A percentile compares a stretch with the other conserved stretches of the same genome.
phyloP scores from a whole-genome alignment of 306 rosid genomes.

The Citrullus mucosospermus region DNA sequence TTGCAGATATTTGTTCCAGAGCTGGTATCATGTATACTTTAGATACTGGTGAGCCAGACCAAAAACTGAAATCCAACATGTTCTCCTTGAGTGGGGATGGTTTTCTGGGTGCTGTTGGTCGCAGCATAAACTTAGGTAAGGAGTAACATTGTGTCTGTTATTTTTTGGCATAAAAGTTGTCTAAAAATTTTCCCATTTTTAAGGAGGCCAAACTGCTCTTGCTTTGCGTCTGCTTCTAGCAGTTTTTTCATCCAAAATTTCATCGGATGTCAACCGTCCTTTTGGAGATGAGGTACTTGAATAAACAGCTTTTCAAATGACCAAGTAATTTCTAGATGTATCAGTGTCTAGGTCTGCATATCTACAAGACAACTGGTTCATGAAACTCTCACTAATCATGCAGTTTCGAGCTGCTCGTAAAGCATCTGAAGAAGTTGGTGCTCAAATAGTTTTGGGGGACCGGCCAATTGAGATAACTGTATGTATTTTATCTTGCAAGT shows the following conservation, averaged over 20 bases:
- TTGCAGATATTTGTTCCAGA: conserved; percentile 69
- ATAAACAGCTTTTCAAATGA: background rate
- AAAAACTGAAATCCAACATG: conserved; percentile 57
- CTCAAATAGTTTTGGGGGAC: conserved; percentile 85
- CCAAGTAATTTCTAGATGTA: background rate
- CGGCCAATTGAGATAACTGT: conserved; percentile 93
- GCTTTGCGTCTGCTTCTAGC: conserved; percentile 83
- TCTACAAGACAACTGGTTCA: background rate
- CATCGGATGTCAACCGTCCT: conserved; percentile 66
- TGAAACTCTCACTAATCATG: conserved; percentile 2
- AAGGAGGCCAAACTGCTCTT: conserved; percentile 88
- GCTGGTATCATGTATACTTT: conserved; percentile 85
- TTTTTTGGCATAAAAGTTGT: background rate
- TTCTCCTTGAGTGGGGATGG: conserved; percentile 77
- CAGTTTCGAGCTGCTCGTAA: conserved; percentile 85
- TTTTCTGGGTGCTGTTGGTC: conserved; percentile 74
- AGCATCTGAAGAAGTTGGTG: conserved; percentile 76
- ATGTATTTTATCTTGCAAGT: conserved; percentile 15
- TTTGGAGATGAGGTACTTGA: conserved; percentile 73
- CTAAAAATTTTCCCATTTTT: background rate
- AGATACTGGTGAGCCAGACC: conserved; percentile 32
- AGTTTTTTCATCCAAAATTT: conserved; percentile 65
- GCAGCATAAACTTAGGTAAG: conserved; percentile 83
- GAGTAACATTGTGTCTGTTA: background rate
- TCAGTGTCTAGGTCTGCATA: background rate